These are phyloP conservation scores for Fagus crenata DNA, from an alignment of 306 rosid genomes.

Conservation along the genomic window DNA sequence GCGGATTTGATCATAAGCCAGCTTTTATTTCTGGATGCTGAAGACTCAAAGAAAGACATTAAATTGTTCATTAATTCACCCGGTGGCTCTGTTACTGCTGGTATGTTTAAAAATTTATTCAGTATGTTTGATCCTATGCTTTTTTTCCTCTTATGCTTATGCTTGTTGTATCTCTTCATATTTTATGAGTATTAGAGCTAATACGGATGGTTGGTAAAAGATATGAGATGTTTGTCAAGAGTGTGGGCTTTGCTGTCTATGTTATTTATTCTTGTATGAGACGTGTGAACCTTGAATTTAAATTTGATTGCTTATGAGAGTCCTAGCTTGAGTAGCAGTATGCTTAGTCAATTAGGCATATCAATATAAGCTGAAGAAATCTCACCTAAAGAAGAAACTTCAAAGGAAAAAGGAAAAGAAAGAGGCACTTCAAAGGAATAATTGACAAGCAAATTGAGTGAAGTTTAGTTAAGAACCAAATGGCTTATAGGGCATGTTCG, in stretches of 20 bases:
- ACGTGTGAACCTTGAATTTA: not conserved
- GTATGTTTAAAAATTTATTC: slow-evolving; percentile 41
- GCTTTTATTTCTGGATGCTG: slow-evolving; percentile 88
- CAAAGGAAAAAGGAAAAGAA: not conserved
- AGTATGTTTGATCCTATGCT: not conserved
- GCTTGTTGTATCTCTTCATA: not conserved
- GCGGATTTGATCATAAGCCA: slow-evolving; percentile 90
- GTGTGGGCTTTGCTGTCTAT: not conserved
- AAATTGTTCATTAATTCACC: slow-evolving; percentile 90
- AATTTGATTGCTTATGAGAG: too few relatives aligned
- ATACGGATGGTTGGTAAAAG: not conserved
- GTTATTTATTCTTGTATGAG: slow-evolving; percentile 4
- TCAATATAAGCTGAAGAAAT: not conserved
- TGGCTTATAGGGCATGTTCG: not conserved
- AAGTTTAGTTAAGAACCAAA: not conserved
- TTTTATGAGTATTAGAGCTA: not conserved
- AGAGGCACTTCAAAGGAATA: not conserved
- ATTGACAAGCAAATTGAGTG: not conserved
- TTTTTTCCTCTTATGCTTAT: not conserved
- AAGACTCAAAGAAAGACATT: slow-evolving; percentile 78
- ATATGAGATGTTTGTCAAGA: not conserved
- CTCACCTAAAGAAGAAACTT: not conserved
- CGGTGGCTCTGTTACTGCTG: slow-evolving; percentile 95
- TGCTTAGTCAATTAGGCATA: too few relatives aligned
- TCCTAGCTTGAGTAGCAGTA: too few relatives aligned